Evolutionary conservation across 1,139 yeast genomes (phyloP).

Genomic region (Debaryomyces subglobosus): DNA sequence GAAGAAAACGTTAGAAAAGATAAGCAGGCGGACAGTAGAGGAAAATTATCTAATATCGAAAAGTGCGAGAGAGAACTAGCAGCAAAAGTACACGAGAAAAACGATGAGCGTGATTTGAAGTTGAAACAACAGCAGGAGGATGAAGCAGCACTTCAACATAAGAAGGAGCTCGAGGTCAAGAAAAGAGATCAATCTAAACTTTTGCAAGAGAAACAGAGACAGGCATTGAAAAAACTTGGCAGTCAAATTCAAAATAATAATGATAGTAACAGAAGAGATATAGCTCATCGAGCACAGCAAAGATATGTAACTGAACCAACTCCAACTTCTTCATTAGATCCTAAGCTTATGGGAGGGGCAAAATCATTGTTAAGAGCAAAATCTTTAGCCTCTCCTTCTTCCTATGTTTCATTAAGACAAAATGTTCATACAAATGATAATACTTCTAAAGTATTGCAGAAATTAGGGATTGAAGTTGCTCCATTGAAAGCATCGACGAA

Average conservation of each 20-base stretch:
- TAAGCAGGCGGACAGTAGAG: not conserved
- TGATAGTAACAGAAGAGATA: constrained; percentile 6
- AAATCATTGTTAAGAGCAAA: constrained; percentile 40
- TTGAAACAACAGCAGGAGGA: constrained; percentile 15
- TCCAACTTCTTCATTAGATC: constrained; percentile 38
- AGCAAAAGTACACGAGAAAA: constrained; percentile 30
- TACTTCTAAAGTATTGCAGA: constrained; percentile 44
- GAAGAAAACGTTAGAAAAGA: not conserved
- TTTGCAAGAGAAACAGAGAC: constrained; percentile 32
- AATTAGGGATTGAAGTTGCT: constrained; percentile 45
- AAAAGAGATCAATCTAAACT: constrained; percentile 22
- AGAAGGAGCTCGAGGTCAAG: constrained; percentile 10
- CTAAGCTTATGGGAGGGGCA: constrained; percentile 27
- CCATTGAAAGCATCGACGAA: constrained; percentile 19
- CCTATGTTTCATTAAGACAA: constrained; percentile 25
- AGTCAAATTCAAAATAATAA: constrained; percentile 20
- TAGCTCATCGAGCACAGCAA: constrained; percentile 7
- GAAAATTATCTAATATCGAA: constrained; percentile 15
- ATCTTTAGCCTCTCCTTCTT: constrained; percentile 36
- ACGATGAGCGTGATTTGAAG: constrained; percentile 32
- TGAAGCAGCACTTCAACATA: constrained; percentile 7
- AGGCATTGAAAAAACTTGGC: constrained; percentile 33
- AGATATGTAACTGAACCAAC: constrained; percentile 28
- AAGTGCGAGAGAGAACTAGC: constrained; percentile 36
- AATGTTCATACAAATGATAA: constrained; percentile 26